Evolutionary conservation across 2,329 filamentous ascomycete species (phyloP).

Genomic region (Emmonsia crescens): DNA sequence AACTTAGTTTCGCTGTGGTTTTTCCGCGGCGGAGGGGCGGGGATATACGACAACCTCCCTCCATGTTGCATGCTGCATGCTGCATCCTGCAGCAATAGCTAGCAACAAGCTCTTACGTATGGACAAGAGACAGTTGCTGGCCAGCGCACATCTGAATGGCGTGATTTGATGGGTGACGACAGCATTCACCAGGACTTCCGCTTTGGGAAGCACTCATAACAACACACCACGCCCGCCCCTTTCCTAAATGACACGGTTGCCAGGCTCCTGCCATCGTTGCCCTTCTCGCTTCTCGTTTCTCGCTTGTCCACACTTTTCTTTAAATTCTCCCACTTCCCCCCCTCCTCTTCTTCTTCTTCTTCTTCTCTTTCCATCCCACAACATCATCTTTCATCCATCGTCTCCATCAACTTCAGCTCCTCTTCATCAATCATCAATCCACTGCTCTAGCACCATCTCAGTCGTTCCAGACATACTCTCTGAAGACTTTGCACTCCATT

Average conservation of each 20-base stretch:
- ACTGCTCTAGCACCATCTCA: neutral
- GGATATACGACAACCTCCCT: neutral
- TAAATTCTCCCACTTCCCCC: constrained; percentile 8
- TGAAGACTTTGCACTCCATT: constrained; percentile 1
- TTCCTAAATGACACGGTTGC: neutral
- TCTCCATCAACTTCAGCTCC: neutral
- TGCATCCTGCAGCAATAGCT: neutral
- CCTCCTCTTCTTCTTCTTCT: constrained; percentile 1
- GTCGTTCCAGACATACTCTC: constrained; percentile 1
- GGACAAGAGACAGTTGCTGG: neutral
- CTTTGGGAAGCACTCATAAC: neutral
- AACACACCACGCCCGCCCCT: neutral
- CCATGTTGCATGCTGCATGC: no score
- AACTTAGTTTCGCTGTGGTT: neutral
- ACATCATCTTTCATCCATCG: neutral
- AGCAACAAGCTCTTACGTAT: neutral
- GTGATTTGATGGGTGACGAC: neutral
- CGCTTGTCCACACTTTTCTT: constrained; percentile 2
- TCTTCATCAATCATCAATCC: neutral
- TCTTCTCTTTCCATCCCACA: neutral
- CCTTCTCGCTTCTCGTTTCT: neutral
- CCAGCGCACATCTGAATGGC: neutral
- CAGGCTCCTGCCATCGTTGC: neutral
- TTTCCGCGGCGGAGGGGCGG: neutral
- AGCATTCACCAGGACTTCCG: neutral